phyloP scores from a whole-genome alignment of 2,329 filamentous ascomycete genomes.

The Ilyonectria sp. region DNA sequence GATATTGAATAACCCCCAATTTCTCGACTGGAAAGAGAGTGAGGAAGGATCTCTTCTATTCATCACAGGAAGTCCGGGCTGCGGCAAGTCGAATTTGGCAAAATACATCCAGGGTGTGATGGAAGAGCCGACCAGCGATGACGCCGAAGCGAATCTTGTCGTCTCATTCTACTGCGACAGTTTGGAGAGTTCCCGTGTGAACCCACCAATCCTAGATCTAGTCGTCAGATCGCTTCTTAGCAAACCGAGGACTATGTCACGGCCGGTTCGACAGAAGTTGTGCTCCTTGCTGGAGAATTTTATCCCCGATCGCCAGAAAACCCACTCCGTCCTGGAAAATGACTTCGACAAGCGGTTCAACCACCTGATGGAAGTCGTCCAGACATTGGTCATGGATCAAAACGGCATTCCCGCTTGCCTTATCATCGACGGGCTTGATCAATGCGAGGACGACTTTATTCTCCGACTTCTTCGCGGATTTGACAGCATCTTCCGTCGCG shows the following conservation, averaged over 20 bases:
- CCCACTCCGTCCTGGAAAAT: slow-evolving; percentile 2
- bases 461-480: slow-evolving; percentile 32
- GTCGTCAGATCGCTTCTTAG: slow-evolving; percentile 32
- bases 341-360: slow-evolving; percentile 29
- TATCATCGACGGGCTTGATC: slow-evolving; percentile 41
- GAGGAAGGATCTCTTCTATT: slow-evolving; percentile 36
- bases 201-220: slow-evolving; percentile 40
- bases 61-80: slow-evolving; percentile 39
- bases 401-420: slow-evolving; percentile 29
- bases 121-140: slow-evolving; percentile 25
- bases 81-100: slow-evolving; percentile 40
- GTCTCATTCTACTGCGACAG: slow-evolving; percentile 42
- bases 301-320: slow-evolving; percentile 21
- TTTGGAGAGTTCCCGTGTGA: slow-evolving; percentile 36
- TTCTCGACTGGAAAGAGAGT: slow-evolving; percentile 33
- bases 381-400: slow-evolving; percentile 22
- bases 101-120: slow-evolving; percentile 40
- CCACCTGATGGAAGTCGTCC: slow-evolving; percentile 38
- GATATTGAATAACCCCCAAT: slow-evolving; percentile 33
- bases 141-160: slow-evolving; percentile 28
- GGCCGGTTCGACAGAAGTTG: slow-evolving; percentile 27
- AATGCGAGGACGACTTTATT: slow-evolving; percentile 35
- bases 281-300: slow-evolving; percentile 30
- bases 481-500: slow-evolving; percentile 34
- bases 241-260: slow-evolving; percentile 32